Percentiles rank a stretch among this genome's conserved stretches.
These are phyloP conservation scores for Mortierella antarctica DNA, from an alignment of 192 early-diverging fungal genomes.

Conservation along the genomic window DNA sequence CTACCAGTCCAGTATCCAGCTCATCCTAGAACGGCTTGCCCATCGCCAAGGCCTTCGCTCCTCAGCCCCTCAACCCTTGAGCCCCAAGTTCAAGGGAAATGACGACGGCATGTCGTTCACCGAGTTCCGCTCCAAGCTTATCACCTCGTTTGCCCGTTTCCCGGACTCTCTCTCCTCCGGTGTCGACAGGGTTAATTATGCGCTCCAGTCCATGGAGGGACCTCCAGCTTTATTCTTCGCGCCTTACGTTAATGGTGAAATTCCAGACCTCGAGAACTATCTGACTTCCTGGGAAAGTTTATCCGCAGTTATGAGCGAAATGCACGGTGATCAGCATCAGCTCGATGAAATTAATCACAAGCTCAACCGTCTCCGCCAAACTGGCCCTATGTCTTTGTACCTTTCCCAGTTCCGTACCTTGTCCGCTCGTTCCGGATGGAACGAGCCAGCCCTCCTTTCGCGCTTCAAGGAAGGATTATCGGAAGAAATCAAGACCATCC, in stretches of 20 bases:
- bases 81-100: conserved; percentile 8
- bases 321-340: conserved; percentile 1
- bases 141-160: not conserved
- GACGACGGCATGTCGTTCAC: conserved; percentile 2
- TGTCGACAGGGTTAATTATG: not conserved
- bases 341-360: not conserved
- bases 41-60: too few relatives aligned
- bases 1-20: not conserved
- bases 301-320: too few relatives aligned
- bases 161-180: not conserved
- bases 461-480: conserved; percentile 15
- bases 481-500: not conserved
- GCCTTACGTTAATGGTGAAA: not conserved
- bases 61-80: not conserved
- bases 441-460: conserved; percentile 4
- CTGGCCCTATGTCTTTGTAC: not conserved
- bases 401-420: not conserved
- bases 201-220: not conserved
- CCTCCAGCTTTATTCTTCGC: not conserved
- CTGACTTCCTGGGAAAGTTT: conserved; percentile 6
- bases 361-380: conserved; percentile 1
- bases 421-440: not conserved
- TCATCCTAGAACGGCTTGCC: not conserved
- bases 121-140: conserved; percentile 8
- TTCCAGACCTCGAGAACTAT: not conserved